Base-by-base conservation (phyloP, 805 yeast genomes). In the Phaffomyces thermotolerans region DNA sequence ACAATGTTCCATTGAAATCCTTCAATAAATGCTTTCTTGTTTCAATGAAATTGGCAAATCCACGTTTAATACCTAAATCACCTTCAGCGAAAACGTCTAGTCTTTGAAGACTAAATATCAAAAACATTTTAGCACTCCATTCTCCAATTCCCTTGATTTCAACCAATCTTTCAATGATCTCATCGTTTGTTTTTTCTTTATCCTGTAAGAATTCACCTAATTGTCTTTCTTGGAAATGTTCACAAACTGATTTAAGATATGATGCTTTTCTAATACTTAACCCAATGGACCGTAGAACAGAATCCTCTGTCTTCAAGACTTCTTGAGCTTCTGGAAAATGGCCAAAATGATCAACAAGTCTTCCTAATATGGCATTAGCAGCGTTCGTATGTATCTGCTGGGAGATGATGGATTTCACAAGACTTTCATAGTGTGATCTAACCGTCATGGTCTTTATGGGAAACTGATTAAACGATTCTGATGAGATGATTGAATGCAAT, bases 41-140 rank as follows among this genome's bases (percentile, higher is more conserved):
- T 15, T 66, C 67, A 22, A 85, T 58, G 60, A 86, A 90, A 25
- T 70, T 60, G 0, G 87, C 74, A 46, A 81, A 75, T 0, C 97
- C 97, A 49, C 95, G 67, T 29, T 90, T 88, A 2, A 90, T 75
- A 1, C 96, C 97, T 38, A 90, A 64, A 63, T 90, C 97, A 17
- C 80, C 86, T 6, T 75, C 66, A 6, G 93, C 82, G 59, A 87
- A 87, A 0, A 86, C 76, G 58, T 90, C 81, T 57, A 76, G 57
- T 44, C 85, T 71, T 23, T 72, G 72, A 37, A 89, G 64, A 1
- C 84, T 83, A 57, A 87, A 87, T 20, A 82, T 56, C 15, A 85
- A 63, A 61, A 88, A 90, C 96, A 90, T 90, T 43, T 83, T 84
- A 0, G 93, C 90, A 5, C 89, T 78, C 98, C 98, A 90, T 2